Evolutionary conservation across 768 basidiomycete genomes (phyloP).

Genomic region (Astraeus odoratus): DNA sequence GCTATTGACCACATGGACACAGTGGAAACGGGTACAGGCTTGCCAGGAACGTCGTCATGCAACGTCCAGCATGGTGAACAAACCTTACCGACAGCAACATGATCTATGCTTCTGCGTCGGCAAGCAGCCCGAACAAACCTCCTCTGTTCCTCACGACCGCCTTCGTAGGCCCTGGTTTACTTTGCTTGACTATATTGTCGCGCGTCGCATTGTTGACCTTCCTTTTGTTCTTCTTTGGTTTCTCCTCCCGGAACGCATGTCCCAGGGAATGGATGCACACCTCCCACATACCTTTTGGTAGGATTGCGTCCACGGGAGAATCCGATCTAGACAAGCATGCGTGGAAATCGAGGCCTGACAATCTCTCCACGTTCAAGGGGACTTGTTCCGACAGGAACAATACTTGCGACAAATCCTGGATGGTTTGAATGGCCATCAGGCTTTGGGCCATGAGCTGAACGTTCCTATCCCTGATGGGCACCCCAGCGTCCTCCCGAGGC

Average conservation of each 20-base stretch:
- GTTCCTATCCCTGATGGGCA: slow-evolving; percentile 46
- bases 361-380: slow-evolving; percentile 37
- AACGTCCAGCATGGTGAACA: not conserved
- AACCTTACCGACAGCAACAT: not conserved
- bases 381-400: slow-evolving; percentile 47
- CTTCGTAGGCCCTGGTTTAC: not conserved
- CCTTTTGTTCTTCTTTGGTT: slow-evolving; percentile 40
- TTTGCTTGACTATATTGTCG: slow-evolving; percentile 2
- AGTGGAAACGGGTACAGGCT: too few species aligned
- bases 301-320: slow-evolving; percentile 11
- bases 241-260: slow-evolving; percentile 43
- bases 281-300: slow-evolving; percentile 36
- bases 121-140: slow-evolving; percentile 37
- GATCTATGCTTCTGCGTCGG: slow-evolving; percentile 29
- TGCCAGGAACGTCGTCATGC: too few species aligned
- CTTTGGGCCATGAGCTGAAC: slow-evolving; percentile 65
- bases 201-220: slow-evolving; percentile 21
- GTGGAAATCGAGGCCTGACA: slow-evolving; percentile 63
- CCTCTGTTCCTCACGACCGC: slow-evolving; percentile 5
- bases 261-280: slow-evolving; percentile 42
- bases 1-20: too few species aligned
- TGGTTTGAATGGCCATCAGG: slow-evolving; percentile 49
- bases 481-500: slow-evolving; percentile 1
- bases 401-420: slow-evolving; percentile 55
- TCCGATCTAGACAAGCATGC: slow-evolving; percentile 33